A percentile compares a stretch with the other conserved stretches of the same genome.
These are phyloP conservation scores for Aspergillus brunneoviolaceus DNA, from an alignment of 2,329 filamentous ascomycete genomes.

Conservation along the genomic window DNA sequence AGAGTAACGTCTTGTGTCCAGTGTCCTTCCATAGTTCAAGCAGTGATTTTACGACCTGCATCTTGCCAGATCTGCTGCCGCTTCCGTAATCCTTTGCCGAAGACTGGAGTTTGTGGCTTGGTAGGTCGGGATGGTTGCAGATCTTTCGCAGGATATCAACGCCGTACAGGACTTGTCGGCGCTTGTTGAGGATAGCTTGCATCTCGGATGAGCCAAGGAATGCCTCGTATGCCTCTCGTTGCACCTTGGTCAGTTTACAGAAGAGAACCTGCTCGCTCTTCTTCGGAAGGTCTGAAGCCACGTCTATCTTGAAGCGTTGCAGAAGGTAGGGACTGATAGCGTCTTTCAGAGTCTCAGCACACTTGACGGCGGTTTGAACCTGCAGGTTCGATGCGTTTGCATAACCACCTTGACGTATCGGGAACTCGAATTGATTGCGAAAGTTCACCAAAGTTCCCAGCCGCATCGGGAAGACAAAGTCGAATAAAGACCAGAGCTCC, in stretches of 20 bases:
- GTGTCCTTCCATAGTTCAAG: constrained; percentile 85
- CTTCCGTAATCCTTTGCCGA: constrained; percentile 70
- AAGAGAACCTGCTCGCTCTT: constrained; percentile 97
- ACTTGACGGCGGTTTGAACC: constrained; percentile 90
- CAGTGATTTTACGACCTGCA: constrained; percentile 88
- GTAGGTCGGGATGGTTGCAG: constrained; percentile 92
- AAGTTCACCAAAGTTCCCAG: constrained; percentile 90
- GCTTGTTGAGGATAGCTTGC: constrained; percentile 72
- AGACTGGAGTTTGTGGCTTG: constrained; percentile 63
- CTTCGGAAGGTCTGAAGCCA: constrained; percentile 87
- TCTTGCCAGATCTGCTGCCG: constrained; percentile 81
- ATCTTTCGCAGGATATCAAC: constrained; percentile 93
- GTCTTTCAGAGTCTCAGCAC: constrained; percentile 89
- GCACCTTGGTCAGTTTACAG: constrained; percentile 80
- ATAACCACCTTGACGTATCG: constrained; percentile 90
- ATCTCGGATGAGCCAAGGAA: constrained; percentile 85
- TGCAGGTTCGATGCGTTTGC: constrained; percentile 92
- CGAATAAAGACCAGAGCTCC: constrained; percentile 95
- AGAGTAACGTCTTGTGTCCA: constrained; percentile 92
- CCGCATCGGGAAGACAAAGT: constrained; percentile 96
- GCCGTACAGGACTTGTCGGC: constrained; percentile 78
- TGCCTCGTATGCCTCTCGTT: constrained; percentile 75
- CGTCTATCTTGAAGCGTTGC: constrained; percentile 89
- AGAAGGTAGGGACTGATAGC: constrained; percentile 90
- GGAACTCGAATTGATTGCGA: constrained; percentile 86